Evolutionary conservation across 2,329 filamentous ascomycete species (phyloP).

Genomic region (Fusarium sp.): DNA sequence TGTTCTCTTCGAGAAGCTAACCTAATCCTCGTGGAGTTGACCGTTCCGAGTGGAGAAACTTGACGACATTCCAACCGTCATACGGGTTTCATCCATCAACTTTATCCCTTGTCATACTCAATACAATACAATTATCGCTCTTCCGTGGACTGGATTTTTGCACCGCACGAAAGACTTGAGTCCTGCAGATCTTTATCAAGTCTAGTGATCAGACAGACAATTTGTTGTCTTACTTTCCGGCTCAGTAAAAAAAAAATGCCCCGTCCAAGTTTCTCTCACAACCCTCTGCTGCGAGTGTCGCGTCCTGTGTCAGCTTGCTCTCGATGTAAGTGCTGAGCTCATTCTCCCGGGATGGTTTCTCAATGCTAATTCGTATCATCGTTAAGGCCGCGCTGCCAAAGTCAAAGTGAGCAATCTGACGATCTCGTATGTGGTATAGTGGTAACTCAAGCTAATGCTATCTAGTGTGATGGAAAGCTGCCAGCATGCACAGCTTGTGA

Average conservation of each 20-base stretch:
- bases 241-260: constrained; percentile 49
- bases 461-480: constrained; percentile 91
- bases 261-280: constrained; percentile 59
- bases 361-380: constrained; percentile 4
- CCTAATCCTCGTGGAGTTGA: constrained; percentile 31
- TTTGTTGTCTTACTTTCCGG: background rate
- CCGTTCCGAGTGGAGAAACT: constrained; percentile 42
- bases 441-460: constrained; percentile 12
- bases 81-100: constrained; percentile 21
- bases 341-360: background rate
- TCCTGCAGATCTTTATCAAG: background rate
- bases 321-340: constrained; percentile 62
- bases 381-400: constrained; percentile 79
- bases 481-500: constrained; percentile 96
- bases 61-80: constrained; percentile 37
- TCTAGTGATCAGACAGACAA: background rate
- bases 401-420: constrained; percentile 70
- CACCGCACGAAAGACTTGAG: background rate
- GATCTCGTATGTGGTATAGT: background rate
- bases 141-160: background rate
- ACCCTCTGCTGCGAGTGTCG: constrained; percentile 75
- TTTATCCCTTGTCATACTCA: constrained; percentile 20
- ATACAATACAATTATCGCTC: constrained; percentile 1
- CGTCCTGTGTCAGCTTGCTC: constrained; percentile 83
- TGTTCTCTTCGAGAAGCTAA: constrained; percentile 24